Evolutionary conservation across 2,329 filamentous ascomycete genomes (phyloP), one percentile per base, ranked within the genome.

Genomic region (Drechslerella dactyloides): DNA sequence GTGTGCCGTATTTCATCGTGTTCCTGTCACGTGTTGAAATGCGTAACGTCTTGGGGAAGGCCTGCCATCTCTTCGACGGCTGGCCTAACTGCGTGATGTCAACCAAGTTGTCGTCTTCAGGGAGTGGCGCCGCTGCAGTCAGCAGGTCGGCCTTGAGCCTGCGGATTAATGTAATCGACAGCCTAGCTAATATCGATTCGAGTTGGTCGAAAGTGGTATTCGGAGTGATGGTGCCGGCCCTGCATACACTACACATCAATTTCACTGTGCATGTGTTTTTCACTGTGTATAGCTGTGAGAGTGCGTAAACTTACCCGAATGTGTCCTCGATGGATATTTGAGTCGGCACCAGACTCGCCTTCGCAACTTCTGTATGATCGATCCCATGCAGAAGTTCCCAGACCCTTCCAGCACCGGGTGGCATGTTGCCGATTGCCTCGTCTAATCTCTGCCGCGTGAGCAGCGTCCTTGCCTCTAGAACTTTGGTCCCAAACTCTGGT

Each of bases 241-340:
- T 72, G 42, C 42, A 35, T 8, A 10, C 30, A 46, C 53, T 55
- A 50, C n/a, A 97, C 82, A 79, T 96, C 89, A 73, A 46, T 82
- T 80, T 30, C 96, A 84, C 0, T 85, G 79, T 57, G 89, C 78
- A 83, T 87, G 75, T 89, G 85, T 0, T 96, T 82, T 0, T 87
- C 3, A 7, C 13, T 21, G 0, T 1, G 13, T 44, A 44, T 10
- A 44, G n/a, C n/a, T n/a, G n/a, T n/a, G n/a, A n/a, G n/a, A n/a
- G 8, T 3, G 27, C 27, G 1, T 10, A 21, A 0, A 23, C 57
- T 10, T 52, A 86, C 23, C 86, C 84, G 78, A 96, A 97, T 15
- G 91, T 94, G 80, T 97, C 93, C 78, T 97, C 93, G 74, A 97
- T 94, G 79, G 91, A 94, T 78, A 97, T 96, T 79, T 97, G 93